These are phyloP conservation scores for Aspergillus cavernicola DNA, from an alignment of 495 filamentous ascomycete species.

Conservation along the genomic window DNA sequence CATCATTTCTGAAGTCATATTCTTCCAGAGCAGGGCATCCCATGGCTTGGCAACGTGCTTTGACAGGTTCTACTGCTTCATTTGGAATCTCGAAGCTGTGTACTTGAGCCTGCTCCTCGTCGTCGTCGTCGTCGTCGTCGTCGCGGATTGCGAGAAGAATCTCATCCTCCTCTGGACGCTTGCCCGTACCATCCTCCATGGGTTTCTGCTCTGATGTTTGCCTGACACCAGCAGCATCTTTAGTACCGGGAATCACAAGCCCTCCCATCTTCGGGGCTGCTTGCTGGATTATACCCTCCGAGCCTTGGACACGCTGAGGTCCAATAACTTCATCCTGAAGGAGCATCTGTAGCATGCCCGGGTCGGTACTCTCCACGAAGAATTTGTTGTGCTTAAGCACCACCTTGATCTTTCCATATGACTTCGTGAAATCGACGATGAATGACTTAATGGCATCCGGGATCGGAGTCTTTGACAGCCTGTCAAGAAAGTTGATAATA, in stretches of 20 bases:
- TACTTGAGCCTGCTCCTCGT: slow-evolving; percentile 84
- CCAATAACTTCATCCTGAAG: slow-evolving; percentile 71
- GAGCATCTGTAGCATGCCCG: slow-evolving; percentile 76
- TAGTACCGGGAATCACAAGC: slow-evolving; percentile 91
- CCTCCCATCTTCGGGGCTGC: slow-evolving; percentile 84
- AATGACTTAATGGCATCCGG: slow-evolving; percentile 74
- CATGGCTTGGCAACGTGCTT: slow-evolving; percentile 84
- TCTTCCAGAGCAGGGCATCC: slow-evolving; percentile 88
- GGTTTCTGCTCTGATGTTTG: slow-evolving; percentile 52
- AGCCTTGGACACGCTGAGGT: slow-evolving; percentile 56
- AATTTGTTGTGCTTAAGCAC: slow-evolving; percentile 92
- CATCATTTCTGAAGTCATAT: slow-evolving; percentile 96
- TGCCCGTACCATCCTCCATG: slow-evolving; percentile 25
- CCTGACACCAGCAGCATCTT: slow-evolving; percentile 80
- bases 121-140: slow-evolving; percentile 85
- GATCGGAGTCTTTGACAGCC: slow-evolving; percentile 80
- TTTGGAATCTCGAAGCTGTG: slow-evolving; percentile 92
- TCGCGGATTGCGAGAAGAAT: slow-evolving; percentile 63
- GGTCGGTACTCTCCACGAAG: slow-evolving; percentile 87
- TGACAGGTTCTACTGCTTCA: slow-evolving; percentile 73
- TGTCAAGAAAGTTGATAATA: slow-evolving; percentile 83
- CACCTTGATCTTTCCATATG: slow-evolving; percentile 92
- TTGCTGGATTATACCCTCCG: slow-evolving; percentile 69
- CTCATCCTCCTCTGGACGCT: slow-evolving; percentile 47
- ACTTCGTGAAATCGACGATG: slow-evolving; percentile 79